A percentile compares a stretch with the other conserved stretches of the same genome.
Evolutionary conservation across 2,329 filamentous ascomycete species (phyloP).

Genomic region (Arachnomyces sp.): DNA sequence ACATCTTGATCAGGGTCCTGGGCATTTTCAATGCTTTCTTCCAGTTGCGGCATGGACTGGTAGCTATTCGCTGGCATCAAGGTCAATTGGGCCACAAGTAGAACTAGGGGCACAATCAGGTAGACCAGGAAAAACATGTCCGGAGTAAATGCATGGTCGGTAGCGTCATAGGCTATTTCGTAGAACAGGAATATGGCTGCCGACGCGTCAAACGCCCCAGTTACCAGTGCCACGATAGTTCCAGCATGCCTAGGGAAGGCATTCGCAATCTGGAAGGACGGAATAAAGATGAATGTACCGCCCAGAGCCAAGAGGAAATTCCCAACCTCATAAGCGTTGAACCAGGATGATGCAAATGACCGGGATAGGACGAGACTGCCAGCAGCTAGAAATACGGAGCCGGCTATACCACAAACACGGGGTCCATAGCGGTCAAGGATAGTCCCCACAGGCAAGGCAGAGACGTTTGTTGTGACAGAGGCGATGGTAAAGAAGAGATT

Average conservation of each 20-base stretch:
- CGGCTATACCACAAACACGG: conserved; percentile 63
- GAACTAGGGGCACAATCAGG: conserved; percentile 59
- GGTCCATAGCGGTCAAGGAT: conserved; percentile 78
- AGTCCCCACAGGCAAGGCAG: conserved; percentile 72
- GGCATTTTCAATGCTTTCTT: conserved; percentile 54
- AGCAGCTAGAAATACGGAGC: conserved; percentile 55
- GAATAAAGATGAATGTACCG: conserved; percentile 72
- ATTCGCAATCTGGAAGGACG: conserved; percentile 74
- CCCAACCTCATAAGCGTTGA: conserved; percentile 66
- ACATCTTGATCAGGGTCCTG: conserved; percentile 27
- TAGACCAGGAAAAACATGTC: conserved; percentile 64
- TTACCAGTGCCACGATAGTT: conserved; percentile 66
- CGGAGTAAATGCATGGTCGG: conserved; percentile 33
- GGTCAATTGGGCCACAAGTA: conserved; percentile 56
- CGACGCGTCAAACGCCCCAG: conserved; percentile 74
- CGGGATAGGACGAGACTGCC: conserved; percentile 67
- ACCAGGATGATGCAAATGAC: conserved; percentile 48
- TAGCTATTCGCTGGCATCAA: conserved; percentile 65
- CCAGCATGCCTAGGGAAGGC: conserved; percentile 69
- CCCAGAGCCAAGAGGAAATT: conserved; percentile 69
- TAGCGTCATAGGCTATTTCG: conserved; percentile 59
- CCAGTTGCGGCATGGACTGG: conserved; percentile 69
- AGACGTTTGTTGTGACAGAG: conserved; percentile 79
- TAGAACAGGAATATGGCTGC: conserved; percentile 71
- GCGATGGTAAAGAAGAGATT: conserved; percentile 91